Evolutionary conservation across 2,329 filamentous ascomycete genomes (phyloP), one percentile per base, ranked within the genome.

Genomic region (Pestalotiopsis sp.): DNA sequence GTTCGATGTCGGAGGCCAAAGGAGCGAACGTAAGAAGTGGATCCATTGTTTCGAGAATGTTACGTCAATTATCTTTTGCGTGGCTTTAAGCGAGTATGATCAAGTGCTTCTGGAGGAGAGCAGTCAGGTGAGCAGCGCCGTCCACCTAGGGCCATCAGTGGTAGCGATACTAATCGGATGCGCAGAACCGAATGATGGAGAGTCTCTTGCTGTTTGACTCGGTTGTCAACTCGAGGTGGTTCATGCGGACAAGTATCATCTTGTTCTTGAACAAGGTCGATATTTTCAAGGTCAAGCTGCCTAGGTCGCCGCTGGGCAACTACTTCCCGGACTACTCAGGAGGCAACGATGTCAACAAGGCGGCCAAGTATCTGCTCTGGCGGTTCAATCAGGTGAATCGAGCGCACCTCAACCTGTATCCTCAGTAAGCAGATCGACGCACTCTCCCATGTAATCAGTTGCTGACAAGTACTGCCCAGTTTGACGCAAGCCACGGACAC

Each of bases 11-110:
- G 96, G 96, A 71, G 96, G 96, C 27, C 96, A 99, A 82, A 87
- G 96, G 78, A 98, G 95, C 80, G 96, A 99, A 82, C 90, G 96
- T 71, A 99, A 99, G 86, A 99, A 99, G 84, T 99, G 96, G 96
- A 99, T 99, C 78, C 96, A 99, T 83, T 99, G 96, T 84, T 99
- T 99, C 81, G 96, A 99, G 81, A 98, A 98, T 76, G 96, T 99
- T 76, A 99, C 96, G 58, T 98, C 96, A 3, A 99, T 99, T 81
- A 99, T 99, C 74, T 99, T 99, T 82, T 99, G 96, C 78, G 96
- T 99, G 71, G 96, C 96, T 17, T 84, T 99, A 75, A 98, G 95
- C 84, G 96, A 99, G 82, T 99, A 99, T 80, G 96, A 99, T 78
- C 96, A 99, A 82, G 95, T 98, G 4, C 85, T 99, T 66, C 86